phyloP scores from a whole-genome alignment of 164 flowering plant species.

The Macadamia integrifolia region DNA sequence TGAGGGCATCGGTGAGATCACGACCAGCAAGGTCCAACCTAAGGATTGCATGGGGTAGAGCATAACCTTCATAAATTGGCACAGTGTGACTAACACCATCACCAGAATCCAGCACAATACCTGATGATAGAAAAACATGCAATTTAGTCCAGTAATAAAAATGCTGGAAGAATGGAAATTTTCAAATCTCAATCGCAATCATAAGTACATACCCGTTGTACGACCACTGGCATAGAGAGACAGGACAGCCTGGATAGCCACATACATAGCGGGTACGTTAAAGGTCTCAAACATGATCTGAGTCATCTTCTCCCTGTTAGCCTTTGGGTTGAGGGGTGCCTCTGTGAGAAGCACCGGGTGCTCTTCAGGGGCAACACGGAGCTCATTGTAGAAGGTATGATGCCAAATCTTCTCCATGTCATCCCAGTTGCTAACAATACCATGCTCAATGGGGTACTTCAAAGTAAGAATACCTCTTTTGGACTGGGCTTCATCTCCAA shows the following conservation, averaged over 20 bases:
- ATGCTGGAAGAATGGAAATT: background rate
- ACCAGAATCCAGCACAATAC: slow-evolving; percentile 26
- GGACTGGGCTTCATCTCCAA: slow-evolving; percentile 1
- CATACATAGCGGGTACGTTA: background rate
- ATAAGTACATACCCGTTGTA: background rate
- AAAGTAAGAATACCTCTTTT: background rate
- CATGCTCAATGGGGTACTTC: slow-evolving; percentile 2
- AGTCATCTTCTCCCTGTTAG: slow-evolving; percentile 1
- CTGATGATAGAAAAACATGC: background rate
- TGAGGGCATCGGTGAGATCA: slow-evolving; percentile 17
- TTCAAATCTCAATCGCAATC: background rate
- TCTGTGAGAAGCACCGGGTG: background rate
- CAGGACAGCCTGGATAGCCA: background rate
- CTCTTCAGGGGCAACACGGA: slow-evolving; percentile 2
- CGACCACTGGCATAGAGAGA: background rate
- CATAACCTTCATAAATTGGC: slow-evolving; percentile 23
- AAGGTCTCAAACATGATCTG: background rate
- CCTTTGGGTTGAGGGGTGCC: background rate
- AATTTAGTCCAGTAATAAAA: background rate
- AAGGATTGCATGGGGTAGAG: slow-evolving; percentile 20
- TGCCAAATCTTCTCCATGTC: slow-evolving; percentile 2
- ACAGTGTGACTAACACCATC: slow-evolving; percentile 25
- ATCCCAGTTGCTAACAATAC: background rate
- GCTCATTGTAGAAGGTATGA: slow-evolving; percentile 1
- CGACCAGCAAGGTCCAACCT: slow-evolving; percentile 20